Base-by-base conservation (phyloP, 257 asterid genomes). In the Solanum medicagineum region DNA sequence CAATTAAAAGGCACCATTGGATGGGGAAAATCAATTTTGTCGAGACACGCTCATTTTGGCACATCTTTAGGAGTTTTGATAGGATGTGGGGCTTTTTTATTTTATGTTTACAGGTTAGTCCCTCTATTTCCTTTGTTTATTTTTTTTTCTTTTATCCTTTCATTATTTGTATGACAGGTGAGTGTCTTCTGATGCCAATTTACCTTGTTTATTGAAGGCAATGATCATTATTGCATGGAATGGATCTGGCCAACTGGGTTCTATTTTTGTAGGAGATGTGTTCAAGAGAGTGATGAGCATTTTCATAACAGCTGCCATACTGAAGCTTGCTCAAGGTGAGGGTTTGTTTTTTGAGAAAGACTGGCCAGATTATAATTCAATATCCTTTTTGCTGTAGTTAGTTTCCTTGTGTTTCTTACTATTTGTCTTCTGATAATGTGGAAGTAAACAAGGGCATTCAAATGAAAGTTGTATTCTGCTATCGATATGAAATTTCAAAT, bases 1-100 rank as follows among this genome's bases (percentile, higher is more conserved):
- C 91, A 92, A 89, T 42, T 49, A 90, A 86, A 87, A 91, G 90
- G 87, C 92, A 91, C 82, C 89, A 90, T 44, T 95, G 98, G 99
- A 92, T 92, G 68, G 99, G 98, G 59, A 96, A 95, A 87, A 93
- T 91, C 84, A 96, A 96, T 89, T 96, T 96, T 85, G 98, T 94
- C 22, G 99, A 96, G 93, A 95, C 91, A 60, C 98, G 99, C 81
- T 90, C 99, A 4, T 95, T 88, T 91, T 93, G 94, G 94, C 98
- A 95, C 92, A 85, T 92, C 68, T 94, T 92, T 90, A 92, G 99
- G 91, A 96, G 99, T 89, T 92, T 69, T 7, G 98, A 95, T 80
- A 92, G 99, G 89, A 95, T 96, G 99, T 96, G 99, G 99, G 91
- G 97, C 92, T 95, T 96, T 87, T 93, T 91, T 77, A 94, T 96